Conservation (phyloP, 257 asterid species). For the Pogostemon cablin region DNA sequence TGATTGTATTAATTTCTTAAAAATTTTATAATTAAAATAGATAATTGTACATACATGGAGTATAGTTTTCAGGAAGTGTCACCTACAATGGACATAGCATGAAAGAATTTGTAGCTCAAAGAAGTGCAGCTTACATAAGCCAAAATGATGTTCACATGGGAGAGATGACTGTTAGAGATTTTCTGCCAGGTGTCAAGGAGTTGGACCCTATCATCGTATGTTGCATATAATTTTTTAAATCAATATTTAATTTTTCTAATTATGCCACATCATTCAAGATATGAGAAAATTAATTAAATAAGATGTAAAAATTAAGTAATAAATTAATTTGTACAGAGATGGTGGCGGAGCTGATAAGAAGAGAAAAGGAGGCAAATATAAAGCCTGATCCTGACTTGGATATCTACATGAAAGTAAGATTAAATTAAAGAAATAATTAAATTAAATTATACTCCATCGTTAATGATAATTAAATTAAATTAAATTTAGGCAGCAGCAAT, state of each 20-base stretch:
- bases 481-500: not conserved
- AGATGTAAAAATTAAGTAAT: no score
- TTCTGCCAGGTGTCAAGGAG: slow-evolving; percentile 77
- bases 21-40: no score
- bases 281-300: no score
- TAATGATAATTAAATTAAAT: no score
- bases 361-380: slow-evolving; percentile 49
- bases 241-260: no score
- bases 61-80: slow-evolving; percentile 54
- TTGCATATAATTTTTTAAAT: not conserved
- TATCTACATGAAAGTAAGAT: slow-evolving; percentile 47
- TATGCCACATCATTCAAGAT: no score
- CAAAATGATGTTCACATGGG: slow-evolving; percentile 70
- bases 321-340: slow-evolving; percentile 46
- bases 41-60: no score
- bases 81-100: slow-evolving; percentile 64
- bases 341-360: slow-evolving; percentile 51
- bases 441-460: no score
- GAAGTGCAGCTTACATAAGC: slow-evolving; percentile 69
- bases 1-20: no score
- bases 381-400: slow-evolving; percentile 51
- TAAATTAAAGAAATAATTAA: no score
- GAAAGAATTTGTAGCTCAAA: slow-evolving; percentile 63
- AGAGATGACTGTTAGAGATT: slow-evolving; percentile 82
- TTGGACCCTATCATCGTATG: slow-evolving; percentile 38